Base-by-base conservation (phyloP, 2,329 filamentous ascomycete genomes). In the Nemania sp. region DNA sequence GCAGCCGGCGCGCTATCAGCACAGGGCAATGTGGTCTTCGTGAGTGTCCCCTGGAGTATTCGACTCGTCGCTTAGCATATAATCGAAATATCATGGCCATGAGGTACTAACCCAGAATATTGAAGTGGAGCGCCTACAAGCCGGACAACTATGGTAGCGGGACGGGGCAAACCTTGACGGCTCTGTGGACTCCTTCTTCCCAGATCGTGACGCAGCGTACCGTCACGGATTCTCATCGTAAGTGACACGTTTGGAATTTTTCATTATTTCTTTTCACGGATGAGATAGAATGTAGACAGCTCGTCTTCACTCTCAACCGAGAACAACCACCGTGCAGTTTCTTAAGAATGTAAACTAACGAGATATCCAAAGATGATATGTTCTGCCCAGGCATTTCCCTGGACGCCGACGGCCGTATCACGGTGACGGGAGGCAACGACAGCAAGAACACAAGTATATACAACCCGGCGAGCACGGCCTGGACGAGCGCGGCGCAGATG, bases 311-410 rank as follows among this genome's bases (percentile, higher is more conserved):
- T n/a, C n/a, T n/a, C n/a, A n/a, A n/a, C n/a, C n/a, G n/a, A n/a
- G n/a, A n/a, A n/a, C n/a, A n/a, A n/a, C n/a, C n/a, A n/a, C n/a
- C n/a, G n/a, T n/a, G n/a, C n/a, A n/a, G n/a, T n/a, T n/a, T 35
- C 34, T 35, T 35, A 7, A 13, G 34, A 35, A 35, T 35, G 13
- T 10, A 43, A 49, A n/a, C 58, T 61, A 49, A 83, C 10, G 5
- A 20, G 13, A 35, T 32, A 29, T 25, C 9, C 9, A n/a, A 64
- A 64, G 61, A 64, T 64, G 81, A 84, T 66, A 84, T 84, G 82
- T 84, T 84, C 64, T 85, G 83, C 66, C 82, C 83, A 0, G 84
- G 83, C 2, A 82, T 85, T 52, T 80, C 77, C 7, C 71, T 80
- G 12, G 79, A 81, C 57, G 76, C 76, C 15, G 72, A 78, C 7